Evolutionary conservation across 352 stramenopile species (phyloP).

Genomic region (Phytophthora sansomeana): DNA sequence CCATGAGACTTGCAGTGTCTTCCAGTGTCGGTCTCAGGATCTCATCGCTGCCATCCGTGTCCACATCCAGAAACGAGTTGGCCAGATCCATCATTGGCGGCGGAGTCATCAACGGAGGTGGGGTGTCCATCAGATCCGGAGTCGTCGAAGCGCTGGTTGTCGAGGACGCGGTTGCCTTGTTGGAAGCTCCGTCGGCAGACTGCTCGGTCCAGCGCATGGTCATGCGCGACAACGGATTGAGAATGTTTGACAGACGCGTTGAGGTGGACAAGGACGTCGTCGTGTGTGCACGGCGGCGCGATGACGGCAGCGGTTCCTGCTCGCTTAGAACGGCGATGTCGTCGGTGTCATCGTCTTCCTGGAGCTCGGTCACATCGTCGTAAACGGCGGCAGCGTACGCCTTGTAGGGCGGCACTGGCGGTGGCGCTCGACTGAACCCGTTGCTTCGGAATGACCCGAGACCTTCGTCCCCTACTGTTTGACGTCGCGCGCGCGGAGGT

Average conservation of each 20-base stretch:
- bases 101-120: conserved; percentile 36
- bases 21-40: conserved; percentile 54
- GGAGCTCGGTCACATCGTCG: conserved; percentile 30
- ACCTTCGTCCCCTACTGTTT: conserved; percentile 46
- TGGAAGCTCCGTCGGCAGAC: conserved; percentile 12
- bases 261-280: conserved; percentile 43
- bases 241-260: conserved; percentile 39
- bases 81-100: conserved; percentile 46
- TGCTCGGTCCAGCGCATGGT: conserved; percentile 51
- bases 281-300: conserved; percentile 57
- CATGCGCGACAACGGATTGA: conserved; percentile 61
- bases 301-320: conserved; percentile 39
- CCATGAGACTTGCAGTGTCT: conserved; percentile 41
- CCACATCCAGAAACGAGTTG: conserved; percentile 62
- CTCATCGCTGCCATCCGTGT: conserved; percentile 58
- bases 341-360: conserved; percentile 35
- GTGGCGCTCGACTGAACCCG: conserved; percentile 15
- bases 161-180: conserved; percentile 24
- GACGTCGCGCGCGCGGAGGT: conserved; percentile 36
- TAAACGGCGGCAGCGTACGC: conserved; percentile 30
- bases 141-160: conserved; percentile 37
- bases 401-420: conserved; percentile 32
- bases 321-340: conserved; percentile 49
- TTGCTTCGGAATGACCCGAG: conserved; percentile 16
- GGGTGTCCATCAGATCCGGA: conserved; percentile 33